Evolutionary conservation across 2,329 filamentous ascomycete species (phyloP), one percentile per base, ranked within the genome.

Genomic region (Dryadomyces quercivorus): DNA sequence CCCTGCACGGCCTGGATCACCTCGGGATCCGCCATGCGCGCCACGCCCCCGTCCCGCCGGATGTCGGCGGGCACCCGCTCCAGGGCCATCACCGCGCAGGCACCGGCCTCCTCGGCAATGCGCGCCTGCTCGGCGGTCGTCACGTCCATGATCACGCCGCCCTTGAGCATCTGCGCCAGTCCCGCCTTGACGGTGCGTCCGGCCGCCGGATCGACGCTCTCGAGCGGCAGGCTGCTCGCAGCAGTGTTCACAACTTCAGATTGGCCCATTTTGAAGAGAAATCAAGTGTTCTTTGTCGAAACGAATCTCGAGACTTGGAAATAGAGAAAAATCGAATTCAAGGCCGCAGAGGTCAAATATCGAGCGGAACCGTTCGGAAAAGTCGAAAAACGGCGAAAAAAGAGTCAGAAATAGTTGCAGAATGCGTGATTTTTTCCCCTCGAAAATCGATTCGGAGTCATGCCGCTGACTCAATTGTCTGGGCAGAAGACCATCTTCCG

Each of bases 131-230:
- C 86, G 26, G 90, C 88, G 69, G 92, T 88, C 59, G 94, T 89
- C 56, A 97, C 93, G 72, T 98, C 93, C 93, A 98, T 98, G 72
- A 98, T 98, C 61, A 98, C 93, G 65, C 93, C 93, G 68, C 93
- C 93, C 78, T 97, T 96, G 72, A 97, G 77, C 93, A 98, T 98
- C 72, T 95, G 87, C 22, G 93, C 93, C 60, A 98, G 77, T 57
- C 92, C 93, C 53, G 89, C 86, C 80, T 98, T 98, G 78, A 96
- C 85, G 62, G 84, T 56, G 21, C 44, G 50, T 15, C 50, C 42
- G 20, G 53, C 12, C 21, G 5, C 48, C 21, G 12, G 7, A n/a
- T 50, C 31, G 7, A 50, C 34, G n/a, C 13, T 20, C n/a, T 18
- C 15, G 31, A 40, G n/a, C 9, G 9, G 20, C 31, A 9, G 10